These are phyloP conservation scores for Noccaea bulbosa DNA, from an alignment of 345 rosid species.

Conservation along the genomic window DNA sequence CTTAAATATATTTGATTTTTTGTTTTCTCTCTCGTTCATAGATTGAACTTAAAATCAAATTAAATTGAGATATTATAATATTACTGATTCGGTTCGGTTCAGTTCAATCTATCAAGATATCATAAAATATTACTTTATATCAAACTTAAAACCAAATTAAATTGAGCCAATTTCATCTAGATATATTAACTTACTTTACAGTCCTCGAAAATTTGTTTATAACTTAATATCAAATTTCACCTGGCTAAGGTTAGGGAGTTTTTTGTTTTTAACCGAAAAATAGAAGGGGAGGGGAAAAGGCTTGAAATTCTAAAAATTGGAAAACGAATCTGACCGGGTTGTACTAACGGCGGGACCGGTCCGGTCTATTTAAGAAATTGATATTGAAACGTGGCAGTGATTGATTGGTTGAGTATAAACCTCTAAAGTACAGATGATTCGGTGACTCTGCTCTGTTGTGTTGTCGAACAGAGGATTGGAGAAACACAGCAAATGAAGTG, in stretches of 20 bases:
- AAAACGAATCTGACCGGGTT: slow-evolving; percentile 6
- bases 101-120: no score
- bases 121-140: background rate
- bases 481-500: background rate
- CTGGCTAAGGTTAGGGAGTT: background rate
- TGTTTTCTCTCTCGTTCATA: background rate
- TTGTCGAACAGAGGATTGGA: slow-evolving; percentile 1
- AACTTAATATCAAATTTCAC: slow-evolving; percentile 16
- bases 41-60: background rate
- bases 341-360: background rate
- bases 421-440: slow-evolving; percentile 3
- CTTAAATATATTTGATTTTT: background rate
- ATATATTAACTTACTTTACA: no score
- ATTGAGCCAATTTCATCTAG: background rate
- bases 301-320: background rate
- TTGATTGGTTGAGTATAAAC: background rate
- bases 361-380: background rate
- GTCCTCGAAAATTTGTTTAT: no score
- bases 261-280: background rate
- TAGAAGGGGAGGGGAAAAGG: background rate
- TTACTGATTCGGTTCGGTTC: no score
- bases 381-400: background rate
- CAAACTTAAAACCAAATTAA: background rate
- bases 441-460: background rate
- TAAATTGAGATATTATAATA: no score